A percentile compares a stretch with the other conserved stretches of the same genome.
phyloP scores from a whole-genome alignment of 352 stramenopile species.

The Thalassiosira hispida region DNA sequence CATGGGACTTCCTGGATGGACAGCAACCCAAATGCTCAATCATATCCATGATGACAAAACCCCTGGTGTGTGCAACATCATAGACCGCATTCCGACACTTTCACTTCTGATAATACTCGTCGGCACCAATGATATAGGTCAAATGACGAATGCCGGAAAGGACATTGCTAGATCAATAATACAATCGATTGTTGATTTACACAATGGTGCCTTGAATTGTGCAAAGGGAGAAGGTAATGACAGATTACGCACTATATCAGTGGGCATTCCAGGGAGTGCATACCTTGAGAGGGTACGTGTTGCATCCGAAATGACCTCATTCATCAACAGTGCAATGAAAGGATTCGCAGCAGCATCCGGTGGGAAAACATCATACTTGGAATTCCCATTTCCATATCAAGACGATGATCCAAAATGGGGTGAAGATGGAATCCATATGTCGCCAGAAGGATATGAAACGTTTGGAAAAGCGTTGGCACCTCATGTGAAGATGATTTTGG shows the following conservation, averaged over 20 bases:
- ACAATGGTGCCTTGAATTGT: slow-evolving; percentile 9
- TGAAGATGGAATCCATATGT: slow-evolving; percentile 22
- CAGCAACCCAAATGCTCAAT: slow-evolving; percentile 14
- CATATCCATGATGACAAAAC: slow-evolving; percentile 7
- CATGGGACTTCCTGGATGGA: slow-evolving; percentile 17
- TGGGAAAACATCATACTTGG: slow-evolving; percentile 12
- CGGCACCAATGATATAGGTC: slow-evolving; percentile 18
- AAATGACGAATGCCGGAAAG: not conserved
- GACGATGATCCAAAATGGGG: slow-evolving; percentile 13
- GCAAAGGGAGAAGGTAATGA: not conserved
- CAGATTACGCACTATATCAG: slow-evolving; percentile 7
- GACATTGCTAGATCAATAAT: not conserved
- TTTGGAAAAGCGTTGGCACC: slow-evolving; percentile 16
- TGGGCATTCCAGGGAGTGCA: slow-evolving; percentile 27
- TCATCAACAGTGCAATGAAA: slow-evolving; percentile 21
- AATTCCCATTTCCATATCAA: slow-evolving; percentile 29
- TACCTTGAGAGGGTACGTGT: not conserved
- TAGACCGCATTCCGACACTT: not conserved
- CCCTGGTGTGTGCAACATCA: not conserved
- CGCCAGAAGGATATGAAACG: slow-evolving; percentile 16
- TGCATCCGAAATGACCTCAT: not conserved
- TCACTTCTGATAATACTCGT: slow-evolving; percentile 24
- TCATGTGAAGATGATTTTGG: slow-evolving; percentile 22
- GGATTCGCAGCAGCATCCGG: slow-evolving; percentile 10
- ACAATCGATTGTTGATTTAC: slow-evolving; percentile 12